A percentile compares a stretch with the other conserved stretches of the same genome.
phyloP scores from a whole-genome alignment of 345 rosid species.

The Conringia planisiliqua region DNA sequence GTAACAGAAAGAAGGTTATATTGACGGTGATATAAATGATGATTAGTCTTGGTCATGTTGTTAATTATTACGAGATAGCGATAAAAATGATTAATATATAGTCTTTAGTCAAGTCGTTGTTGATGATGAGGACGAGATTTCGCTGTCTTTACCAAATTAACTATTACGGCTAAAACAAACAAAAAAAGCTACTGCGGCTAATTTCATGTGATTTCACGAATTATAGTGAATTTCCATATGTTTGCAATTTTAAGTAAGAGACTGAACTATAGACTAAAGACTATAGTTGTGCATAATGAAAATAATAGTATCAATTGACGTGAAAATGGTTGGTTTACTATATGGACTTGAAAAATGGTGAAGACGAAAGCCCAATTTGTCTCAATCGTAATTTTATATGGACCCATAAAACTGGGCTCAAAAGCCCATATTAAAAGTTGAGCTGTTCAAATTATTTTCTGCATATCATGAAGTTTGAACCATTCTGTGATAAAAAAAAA shows the following conservation, averaged over 20 bases:
- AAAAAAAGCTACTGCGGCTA: background rate
- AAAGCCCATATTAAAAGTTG: constrained; percentile 5
- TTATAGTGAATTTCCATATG: background rate
- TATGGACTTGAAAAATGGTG: background rate
- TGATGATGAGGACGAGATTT: background rate
- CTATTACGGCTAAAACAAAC: background rate
- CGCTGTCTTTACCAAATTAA: background rate
- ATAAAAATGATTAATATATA: background rate
- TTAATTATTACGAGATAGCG: background rate
- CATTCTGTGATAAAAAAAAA: background rate
- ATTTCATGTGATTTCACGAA: background rate
- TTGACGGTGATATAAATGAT: background rate
- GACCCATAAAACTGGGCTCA: background rate
- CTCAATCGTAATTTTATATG: background rate
- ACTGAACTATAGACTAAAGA: background rate
- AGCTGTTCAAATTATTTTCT: background rate
- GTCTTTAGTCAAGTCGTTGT: background rate
- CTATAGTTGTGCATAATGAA: background rate
- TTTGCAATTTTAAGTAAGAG: background rate
- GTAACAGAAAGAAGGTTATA: background rate
- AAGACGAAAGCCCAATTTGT: constrained; percentile 10
- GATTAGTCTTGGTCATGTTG: background rate
- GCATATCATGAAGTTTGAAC: background rate
- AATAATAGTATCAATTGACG: background rate
- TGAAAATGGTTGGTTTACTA: background rate